Evolutionary conservation across 73 alveolate species (phyloP).

Genomic region (Stentor coeruleus): DNA sequence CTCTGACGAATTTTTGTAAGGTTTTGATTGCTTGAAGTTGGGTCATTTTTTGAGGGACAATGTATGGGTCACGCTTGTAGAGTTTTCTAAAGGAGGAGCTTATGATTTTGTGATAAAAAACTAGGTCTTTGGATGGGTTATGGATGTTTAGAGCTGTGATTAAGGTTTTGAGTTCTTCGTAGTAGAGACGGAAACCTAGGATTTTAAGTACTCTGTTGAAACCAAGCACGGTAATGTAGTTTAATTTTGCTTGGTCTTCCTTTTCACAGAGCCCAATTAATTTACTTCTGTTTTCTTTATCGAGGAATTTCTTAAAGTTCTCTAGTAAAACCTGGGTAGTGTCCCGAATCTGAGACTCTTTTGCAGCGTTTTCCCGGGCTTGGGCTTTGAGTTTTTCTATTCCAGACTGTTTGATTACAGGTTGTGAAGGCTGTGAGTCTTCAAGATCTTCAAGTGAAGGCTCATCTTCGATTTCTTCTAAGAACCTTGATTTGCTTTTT

Average conservation of each 20-base stretch:
- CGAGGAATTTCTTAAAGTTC: neutral
- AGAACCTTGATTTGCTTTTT: neutral
- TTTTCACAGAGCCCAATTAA: constrained; percentile 1
- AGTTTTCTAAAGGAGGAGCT: constrained; percentile 8
- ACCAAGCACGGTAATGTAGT: neutral
- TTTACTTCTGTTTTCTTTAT: neutral
- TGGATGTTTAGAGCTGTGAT: neutral
- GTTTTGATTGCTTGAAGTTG: neutral
- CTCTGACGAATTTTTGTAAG: neutral
- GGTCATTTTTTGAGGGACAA: neutral
- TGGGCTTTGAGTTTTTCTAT: constrained; percentile 11
- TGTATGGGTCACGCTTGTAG: neutral
- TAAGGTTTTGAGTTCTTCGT: neutral
- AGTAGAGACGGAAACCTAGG: neutral
- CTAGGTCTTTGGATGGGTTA: neutral
- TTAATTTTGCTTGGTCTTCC: neutral
- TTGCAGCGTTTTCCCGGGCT: constrained; percentile 24
- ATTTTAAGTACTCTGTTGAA: neutral
- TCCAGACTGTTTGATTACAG: neutral
- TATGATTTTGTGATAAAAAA: neutral
- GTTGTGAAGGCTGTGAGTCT: neutral
- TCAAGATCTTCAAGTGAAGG: neutral
- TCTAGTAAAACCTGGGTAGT: neutral
- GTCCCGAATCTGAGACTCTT: neutral
- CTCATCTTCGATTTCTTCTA: constrained; percentile 8